Evolutionary conservation across 768 basidiomycete genomes (phyloP), one percentile per base, ranked within the genome.

Genomic region (Suillus paluster): DNA sequence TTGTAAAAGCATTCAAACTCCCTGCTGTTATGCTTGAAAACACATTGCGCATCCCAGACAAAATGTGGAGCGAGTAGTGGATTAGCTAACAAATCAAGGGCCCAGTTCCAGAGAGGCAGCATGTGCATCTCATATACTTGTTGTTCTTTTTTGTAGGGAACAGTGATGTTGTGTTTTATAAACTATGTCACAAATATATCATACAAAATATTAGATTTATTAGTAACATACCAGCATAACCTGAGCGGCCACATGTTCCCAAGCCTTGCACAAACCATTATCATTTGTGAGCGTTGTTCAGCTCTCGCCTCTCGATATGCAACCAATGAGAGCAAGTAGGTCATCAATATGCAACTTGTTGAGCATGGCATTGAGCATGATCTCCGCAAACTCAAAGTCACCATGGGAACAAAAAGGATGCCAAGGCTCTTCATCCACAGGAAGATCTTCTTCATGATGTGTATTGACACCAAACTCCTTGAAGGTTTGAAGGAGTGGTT

Each of bases 21-120:
- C 5, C 52, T 46, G 0, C 70, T 70, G 59, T 75, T 64, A 57
- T 67, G 75, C 23, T 66, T 71, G 63, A 57, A 78, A 1, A 64
- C 48, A 10, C 54, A 53, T 25, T 69, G 39, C 19, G 76, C 75
- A 72, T 77, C 71, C 74, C 76, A 79, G 12, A 66, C 63, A 57
- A 75, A 73, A 7, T 71, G 53, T 0, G 58, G 64, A 3, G 57
- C 23, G 2, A 65, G 54, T 6, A 50, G 4, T 1, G n/a, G 30
- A 30, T 57, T 49, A 1, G n/a, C 19, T 15, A 63, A 23, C 8
- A 57, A 21, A 21, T 60, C 58, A 3, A 65, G 45, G 7, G 48
- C 58, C 61, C 58, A 65, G 2, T 62, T 39, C 58, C 64, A 65
- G 0, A 66, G 41, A 5, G 53, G 44, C 19, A 60, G 14, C 0